These are phyloP conservation scores for Schizothecium vesticola DNA, from an alignment of 495 filamentous ascomycete species.

Conservation along the genomic window DNA sequence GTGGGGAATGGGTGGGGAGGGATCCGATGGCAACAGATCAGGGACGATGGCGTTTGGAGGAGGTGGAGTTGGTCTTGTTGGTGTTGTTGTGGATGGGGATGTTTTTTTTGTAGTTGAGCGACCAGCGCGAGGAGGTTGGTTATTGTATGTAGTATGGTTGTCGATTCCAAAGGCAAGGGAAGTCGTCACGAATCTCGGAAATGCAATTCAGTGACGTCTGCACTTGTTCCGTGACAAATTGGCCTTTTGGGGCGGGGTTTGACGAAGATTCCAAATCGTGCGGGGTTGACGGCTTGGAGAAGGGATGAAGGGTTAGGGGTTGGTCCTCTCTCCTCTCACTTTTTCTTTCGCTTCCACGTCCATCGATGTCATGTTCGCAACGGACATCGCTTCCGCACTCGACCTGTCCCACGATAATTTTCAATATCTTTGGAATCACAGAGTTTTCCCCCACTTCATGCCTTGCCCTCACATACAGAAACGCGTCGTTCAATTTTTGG, in stretches of 20 bases:
- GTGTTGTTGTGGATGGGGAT: background rate
- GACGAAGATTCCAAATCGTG: background rate
- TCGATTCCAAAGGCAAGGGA: background rate
- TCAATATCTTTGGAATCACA: background rate
- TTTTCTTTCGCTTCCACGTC: background rate
- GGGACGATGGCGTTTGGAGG: conserved; percentile 8
- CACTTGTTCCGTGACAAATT: conserved; percentile 3
- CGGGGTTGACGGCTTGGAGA: background rate
- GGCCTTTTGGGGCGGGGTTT: background rate
- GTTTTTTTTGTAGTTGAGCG: background rate
- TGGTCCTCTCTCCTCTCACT: background rate
- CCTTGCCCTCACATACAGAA: too few species aligned
- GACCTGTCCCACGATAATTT: background rate
- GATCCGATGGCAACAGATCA: conserved; percentile 14
- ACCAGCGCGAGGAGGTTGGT: background rate
- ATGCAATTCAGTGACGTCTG: conserved; percentile 4
- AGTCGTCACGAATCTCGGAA: background rate
- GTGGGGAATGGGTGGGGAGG: background rate
- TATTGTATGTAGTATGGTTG: background rate
- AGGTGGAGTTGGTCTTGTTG: background rate
- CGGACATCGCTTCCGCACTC: background rate
- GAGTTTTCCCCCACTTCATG: too few species aligned
- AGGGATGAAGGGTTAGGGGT: background rate
- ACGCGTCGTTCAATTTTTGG: background rate
- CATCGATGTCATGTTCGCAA: background rate